Base-by-base conservation (phyloP, 176 grass and related monocot genomes). In the Triticum timopheevii region DNA sequence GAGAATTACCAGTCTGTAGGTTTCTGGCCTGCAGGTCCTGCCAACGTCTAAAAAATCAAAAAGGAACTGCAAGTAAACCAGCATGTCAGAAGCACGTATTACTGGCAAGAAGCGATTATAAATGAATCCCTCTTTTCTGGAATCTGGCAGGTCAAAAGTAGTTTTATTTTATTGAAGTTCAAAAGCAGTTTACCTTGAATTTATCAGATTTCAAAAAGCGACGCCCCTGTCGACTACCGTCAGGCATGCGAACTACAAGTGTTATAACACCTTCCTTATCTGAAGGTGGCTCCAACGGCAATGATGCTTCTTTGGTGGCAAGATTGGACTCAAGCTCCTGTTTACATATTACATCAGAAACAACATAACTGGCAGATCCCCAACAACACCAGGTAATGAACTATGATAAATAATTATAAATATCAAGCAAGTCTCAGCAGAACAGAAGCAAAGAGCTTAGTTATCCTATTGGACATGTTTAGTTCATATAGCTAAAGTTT, bases 191-290 rank as follows among this genome's bases (percentile, higher is more conserved):
- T 84, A 96, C 97, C 90, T 92, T 82, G 88, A 99, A 87, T 85
- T 90, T 99, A 88, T 99, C 90, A 83, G 97, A 91, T 90, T 94
- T 99, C 24, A 96, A 77, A 86, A 99, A 99, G 16, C 94, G 90
- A 75, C 92, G 97, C 27, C 90, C 94, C 40, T 67, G 85, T 52
- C 94, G 94, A 73, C 82, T 96, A 45, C 97, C 97, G 76, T 99
- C 90, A 83, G 97, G 94, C 94, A 99, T 96, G 31, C 92, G 93
- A 66, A 99, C 97, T 28, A 99, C 80, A 75, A 99, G 77, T 74
- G 94, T 96, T 66, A 99, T 91, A 85, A 89, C 92, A 89, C 87
- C 88, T 76, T 93, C 97, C 68, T 79, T 79, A 31, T 93, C 90
- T 88, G 80, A 78, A 58, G 87, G 86, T 36, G 97, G 97, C 76